Base-by-base conservation (phyloP, 73 alveolate species). In the Paramecium octaurelia region DNA sequence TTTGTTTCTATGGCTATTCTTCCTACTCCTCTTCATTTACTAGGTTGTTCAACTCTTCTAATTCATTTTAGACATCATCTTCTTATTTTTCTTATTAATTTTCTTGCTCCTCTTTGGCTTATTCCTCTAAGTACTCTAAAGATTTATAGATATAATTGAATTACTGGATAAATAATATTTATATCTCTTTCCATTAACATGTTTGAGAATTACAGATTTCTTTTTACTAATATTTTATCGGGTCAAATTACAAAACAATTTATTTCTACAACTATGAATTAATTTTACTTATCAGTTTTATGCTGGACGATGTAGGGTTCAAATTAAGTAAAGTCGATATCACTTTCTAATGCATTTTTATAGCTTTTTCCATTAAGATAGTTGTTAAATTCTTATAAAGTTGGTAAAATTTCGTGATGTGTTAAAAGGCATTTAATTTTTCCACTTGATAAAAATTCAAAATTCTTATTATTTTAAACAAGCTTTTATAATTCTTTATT, bases 151-250 rank as follows among this genome's bases (percentile, higher is more conserved):
- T 54, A 16, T 54, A 16, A n/a, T 10, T 34, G 48, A 18, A 42
- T 44, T 80, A 80, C 91, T 80, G 20, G 46, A 80, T 46, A 80
- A 46, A 80, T 80, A 80, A 24, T 44, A 35, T 46, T 80, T 80
- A 29, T 80, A 80, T 80, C 91, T 80, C 57, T 80, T 80, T 43
- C 91, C 91, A 80, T 80, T 80, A 8, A 80, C 91, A 80, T 80
- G 91, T 23, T 80, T 80, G 12, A 80, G 44, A 8, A 80, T 31
- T 9, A 42, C 70, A 31, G 91, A 24, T 35, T 80, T 80, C 34
- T 42, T 80, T 80, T 48, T 42, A 27, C 50, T 80, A 1, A 80
- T 80, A 27, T 31, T 46, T 43, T 80, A 80, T 48, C 75, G 44
- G 6, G 91, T 80, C 48, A 80, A 48, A 80, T 80, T 80, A 64